These are phyloP conservation scores for Pseudocercospora vitis DNA, from an alignment of 2,329 filamentous ascomycete species.

Conservation along the genomic window DNA sequence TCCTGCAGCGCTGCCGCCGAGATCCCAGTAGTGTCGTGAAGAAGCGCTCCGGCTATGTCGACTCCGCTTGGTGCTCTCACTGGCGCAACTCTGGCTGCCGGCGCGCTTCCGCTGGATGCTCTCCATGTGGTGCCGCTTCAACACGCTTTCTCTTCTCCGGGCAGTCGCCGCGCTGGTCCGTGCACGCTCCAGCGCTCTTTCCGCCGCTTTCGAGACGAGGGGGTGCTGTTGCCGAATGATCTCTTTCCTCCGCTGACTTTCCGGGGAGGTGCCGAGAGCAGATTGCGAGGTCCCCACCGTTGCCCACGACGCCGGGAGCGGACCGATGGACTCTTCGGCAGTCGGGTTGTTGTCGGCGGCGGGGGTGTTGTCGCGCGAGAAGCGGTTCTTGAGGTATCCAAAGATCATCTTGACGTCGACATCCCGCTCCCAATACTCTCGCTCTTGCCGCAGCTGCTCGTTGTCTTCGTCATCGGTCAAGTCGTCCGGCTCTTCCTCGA, in stretches of 20 bases:
- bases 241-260: slow-evolving; percentile 73
- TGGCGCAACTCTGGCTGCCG: slow-evolving; percentile 70
- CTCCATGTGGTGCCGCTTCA: slow-evolving; percentile 45
- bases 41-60: slow-evolving; percentile 59
- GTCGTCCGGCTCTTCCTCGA: slow-evolving; percentile 59
- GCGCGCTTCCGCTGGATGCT: slow-evolving; percentile 38
- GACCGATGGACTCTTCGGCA: slow-evolving; percentile 30
- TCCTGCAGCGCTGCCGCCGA: slow-evolving; percentile 76
- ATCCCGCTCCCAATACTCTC: slow-evolving; percentile 89
- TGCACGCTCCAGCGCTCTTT: slow-evolving; percentile 44
- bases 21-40: slow-evolving; percentile 87
- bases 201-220: slow-evolving; percentile 63
- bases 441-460: slow-evolving; percentile 44
- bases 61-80: slow-evolving; percentile 76
- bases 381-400: slow-evolving; percentile 76
- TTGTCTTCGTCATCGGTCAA: slow-evolving; percentile 33
- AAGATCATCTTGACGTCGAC: slow-evolving; percentile 91
- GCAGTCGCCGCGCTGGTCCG: slow-evolving; percentile 23
- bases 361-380: slow-evolving; percentile 55
- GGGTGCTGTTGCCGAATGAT: slow-evolving; percentile 88
- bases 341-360: slow-evolving; percentile 7
- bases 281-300: slow-evolving; percentile 35
- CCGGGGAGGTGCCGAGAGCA: slow-evolving; percentile 50
- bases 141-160: slow-evolving; percentile 20
- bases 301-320: slow-evolving; percentile 39